Conservation (phyloP, 2,329 filamentous ascomycete species). For the Aspergillus arachidicola region DNA sequence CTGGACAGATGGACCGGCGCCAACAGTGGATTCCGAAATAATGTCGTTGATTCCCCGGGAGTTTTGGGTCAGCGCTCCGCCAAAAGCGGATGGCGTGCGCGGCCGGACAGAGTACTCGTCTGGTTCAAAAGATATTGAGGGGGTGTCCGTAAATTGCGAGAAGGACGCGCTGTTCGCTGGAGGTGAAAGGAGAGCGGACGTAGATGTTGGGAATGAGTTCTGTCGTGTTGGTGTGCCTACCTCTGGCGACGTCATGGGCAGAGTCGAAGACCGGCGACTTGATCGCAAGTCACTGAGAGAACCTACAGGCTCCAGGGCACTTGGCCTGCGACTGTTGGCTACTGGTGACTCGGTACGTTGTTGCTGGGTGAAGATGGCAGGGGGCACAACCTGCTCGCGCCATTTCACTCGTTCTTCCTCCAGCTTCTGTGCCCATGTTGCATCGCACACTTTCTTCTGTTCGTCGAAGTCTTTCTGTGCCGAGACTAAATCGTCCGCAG, state of each 20-base stretch:
- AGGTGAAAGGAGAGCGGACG: conserved; percentile 32
- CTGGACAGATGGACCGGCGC: conserved; percentile 88
- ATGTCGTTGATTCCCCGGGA: conserved; percentile 75
- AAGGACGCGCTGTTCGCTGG: conserved; percentile 26
- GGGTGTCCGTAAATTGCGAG: conserved; percentile 32
- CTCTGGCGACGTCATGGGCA: conserved; percentile 40
- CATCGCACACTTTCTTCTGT: conserved; percentile 62
- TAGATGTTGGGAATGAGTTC: conserved; percentile 46
- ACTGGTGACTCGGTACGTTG: conserved; percentile 45
- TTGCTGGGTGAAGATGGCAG: conserved; percentile 40
- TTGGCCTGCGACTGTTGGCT: conserved; percentile 43
- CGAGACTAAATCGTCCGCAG: conserved; percentile 66
- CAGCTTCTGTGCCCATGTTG: conserved; percentile 59
- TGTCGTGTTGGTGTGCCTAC: conserved; percentile 48
- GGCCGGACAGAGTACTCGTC: conserved; percentile 48
- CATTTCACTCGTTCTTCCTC: conserved; percentile 68
- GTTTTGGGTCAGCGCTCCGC: conserved; percentile 37
- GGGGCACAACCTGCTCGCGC: conserved; percentile 49
- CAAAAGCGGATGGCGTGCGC: conserved; percentile 41
- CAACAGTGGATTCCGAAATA: conserved; percentile 84
- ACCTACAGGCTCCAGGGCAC: conserved; percentile 40
- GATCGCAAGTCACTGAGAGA: conserved; percentile 42
- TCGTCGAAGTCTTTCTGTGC: conserved; percentile 58
- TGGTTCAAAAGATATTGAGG: conserved; percentile 49
- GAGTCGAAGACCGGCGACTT: conserved; percentile 45